Percentiles rank a stretch among this genome's conserved stretches.
Conservation (phyloP, 2,329 filamentous ascomycete genomes). For the Diatrype stigma region DNA sequence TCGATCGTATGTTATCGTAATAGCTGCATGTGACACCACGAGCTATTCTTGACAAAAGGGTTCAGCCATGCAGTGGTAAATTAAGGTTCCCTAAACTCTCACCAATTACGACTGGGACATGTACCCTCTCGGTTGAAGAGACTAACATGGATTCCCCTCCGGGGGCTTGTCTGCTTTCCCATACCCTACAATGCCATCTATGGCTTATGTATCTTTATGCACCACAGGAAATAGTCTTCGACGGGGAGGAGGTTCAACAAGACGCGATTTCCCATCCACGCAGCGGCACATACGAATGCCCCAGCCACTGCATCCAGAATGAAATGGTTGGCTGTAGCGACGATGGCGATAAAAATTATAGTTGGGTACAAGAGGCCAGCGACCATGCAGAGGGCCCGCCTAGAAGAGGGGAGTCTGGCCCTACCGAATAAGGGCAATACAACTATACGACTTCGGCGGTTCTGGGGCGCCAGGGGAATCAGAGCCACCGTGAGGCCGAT, state of each 20-base stretch:
- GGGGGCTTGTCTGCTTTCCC: too few species aligned
- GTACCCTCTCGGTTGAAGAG: too few species aligned
- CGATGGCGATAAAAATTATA: slow-evolving; percentile 62
- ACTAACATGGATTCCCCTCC: too few species aligned
- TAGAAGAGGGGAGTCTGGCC: slow-evolving; percentile 4
- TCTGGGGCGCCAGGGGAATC: slow-evolving; percentile 55
- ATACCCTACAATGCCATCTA: not conserved
- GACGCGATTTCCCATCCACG: slow-evolving; percentile 53
- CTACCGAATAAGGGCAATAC: slow-evolving; percentile 1
- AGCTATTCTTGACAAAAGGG: too few species aligned
- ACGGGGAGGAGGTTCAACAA: slow-evolving; percentile 61
- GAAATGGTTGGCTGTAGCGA: slow-evolving; percentile 71
- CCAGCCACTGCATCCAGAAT: slow-evolving; percentile 68
- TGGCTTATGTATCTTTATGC: slow-evolving; percentile 63
- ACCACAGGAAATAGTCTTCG: slow-evolving; percentile 65
- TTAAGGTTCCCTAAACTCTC: too few species aligned
- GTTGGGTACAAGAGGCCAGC: slow-evolving; percentile 61
- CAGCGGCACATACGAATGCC: slow-evolving; percentile 58
- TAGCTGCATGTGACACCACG: too few species aligned
- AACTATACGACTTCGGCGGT: slow-evolving; percentile 41
- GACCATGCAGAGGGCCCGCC: slow-evolving; percentile 39
- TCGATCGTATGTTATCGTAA: too few species aligned
- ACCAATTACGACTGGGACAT: too few species aligned
- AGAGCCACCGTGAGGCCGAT: slow-evolving; percentile 66
- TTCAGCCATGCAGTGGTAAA: too few species aligned